Conservation (phyloP, 2,329 filamentous ascomycete genomes). For the Xylaria sp. region DNA sequence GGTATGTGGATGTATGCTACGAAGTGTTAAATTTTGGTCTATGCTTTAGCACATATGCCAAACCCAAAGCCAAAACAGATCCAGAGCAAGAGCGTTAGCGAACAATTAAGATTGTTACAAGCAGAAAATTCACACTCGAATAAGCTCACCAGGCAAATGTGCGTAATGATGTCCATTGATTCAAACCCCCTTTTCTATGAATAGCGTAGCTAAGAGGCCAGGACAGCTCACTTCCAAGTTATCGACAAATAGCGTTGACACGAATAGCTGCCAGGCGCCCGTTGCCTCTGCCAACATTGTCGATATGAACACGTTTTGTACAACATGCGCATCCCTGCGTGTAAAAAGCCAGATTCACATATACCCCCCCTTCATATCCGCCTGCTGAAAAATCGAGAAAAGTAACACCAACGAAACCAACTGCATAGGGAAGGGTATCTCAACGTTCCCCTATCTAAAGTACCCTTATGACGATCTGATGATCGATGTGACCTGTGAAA, state of each 20-base stretch:
- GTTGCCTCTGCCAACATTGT: conserved; percentile 15
- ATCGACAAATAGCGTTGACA: conserved; percentile 12
- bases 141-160: not conserved
- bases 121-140: not conserved
- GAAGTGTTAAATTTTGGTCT: too few relatives aligned
- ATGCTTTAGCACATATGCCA: not conserved
- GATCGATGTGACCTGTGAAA: conserved; percentile 28
- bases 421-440: conserved; percentile 34
- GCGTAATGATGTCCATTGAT: conserved; percentile 6
- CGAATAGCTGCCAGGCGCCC: not conserved
- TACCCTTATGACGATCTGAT: conserved; percentile 13
- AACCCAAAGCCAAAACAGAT: not conserved
- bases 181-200: not conserved
- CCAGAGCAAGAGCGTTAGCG: not conserved
- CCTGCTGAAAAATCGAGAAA: conserved; percentile 10
- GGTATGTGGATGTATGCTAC: too few relatives aligned
- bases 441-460: conserved; percentile 26
- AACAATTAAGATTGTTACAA: not conserved
- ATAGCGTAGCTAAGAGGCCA: conserved; percentile 16
- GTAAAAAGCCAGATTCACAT: conserved; percentile 19
- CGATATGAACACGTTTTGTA: conserved; percentile 13
- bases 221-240: conserved; percentile 12
- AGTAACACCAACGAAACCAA: conserved; percentile 23
- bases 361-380: conserved; percentile 13
- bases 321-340: conserved; percentile 22